Evolutionary conservation across 805 yeast species (phyloP).

Genomic region (Pichia manshurica): DNA sequence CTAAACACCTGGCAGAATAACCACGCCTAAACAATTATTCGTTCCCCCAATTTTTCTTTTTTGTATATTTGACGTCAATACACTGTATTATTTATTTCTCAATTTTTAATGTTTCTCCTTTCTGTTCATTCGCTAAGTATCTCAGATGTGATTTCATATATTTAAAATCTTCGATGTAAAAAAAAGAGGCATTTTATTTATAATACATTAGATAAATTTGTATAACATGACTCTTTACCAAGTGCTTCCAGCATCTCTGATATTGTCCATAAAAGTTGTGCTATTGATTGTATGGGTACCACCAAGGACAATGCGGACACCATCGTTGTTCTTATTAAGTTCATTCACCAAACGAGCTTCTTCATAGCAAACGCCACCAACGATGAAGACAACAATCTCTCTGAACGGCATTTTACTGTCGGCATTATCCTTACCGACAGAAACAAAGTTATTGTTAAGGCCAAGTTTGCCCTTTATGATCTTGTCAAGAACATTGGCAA

Average conservation of each 20-base stretch:
- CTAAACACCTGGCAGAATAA: constrained; percentile 70
- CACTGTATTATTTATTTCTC: too few relatives aligned
- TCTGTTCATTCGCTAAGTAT: too few relatives aligned
- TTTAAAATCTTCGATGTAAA: too few relatives aligned
- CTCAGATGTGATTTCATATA: too few relatives aligned
- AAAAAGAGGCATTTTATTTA: neutral
- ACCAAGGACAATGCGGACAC: constrained; percentile 71
- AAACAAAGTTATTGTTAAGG: constrained; percentile 16
- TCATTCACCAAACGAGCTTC: constrained; percentile 82
- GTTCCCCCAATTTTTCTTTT: neutral
- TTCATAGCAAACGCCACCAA: constrained; percentile 91
- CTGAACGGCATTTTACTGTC: constrained; percentile 38
- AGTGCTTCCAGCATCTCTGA: constrained; percentile 19
- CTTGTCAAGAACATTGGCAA: constrained; percentile 43
- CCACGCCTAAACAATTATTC: constrained; percentile 38
- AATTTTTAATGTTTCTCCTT: too few relatives aligned
- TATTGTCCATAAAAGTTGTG: constrained; percentile 30
- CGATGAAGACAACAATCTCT: constrained; percentile 64
- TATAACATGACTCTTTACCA: constrained; percentile 14
- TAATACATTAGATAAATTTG: neutral
- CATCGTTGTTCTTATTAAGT: constrained; percentile 50
- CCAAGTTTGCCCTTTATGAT: constrained; percentile 37
- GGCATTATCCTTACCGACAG: constrained; percentile 24
- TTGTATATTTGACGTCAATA: neutral
- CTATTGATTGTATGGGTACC: constrained; percentile 61